Conservation (phyloP, 495 filamentous ascomycete species). For the Massariosphaeria phaeospora region DNA sequence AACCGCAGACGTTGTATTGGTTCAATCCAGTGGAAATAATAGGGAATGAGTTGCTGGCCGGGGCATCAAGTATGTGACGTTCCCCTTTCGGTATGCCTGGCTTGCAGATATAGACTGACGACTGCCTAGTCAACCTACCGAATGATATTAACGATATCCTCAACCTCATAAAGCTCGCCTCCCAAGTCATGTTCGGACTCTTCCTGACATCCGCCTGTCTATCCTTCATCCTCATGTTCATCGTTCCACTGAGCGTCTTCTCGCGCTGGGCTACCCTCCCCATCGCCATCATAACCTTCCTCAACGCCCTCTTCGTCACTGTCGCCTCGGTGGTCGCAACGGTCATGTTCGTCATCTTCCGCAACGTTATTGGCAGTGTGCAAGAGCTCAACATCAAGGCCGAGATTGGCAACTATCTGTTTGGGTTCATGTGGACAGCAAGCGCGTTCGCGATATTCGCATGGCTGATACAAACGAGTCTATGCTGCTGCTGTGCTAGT, state of each 20-base stretch:
- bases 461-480: slow-evolving; percentile 64
- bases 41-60: slow-evolving; percentile 67
- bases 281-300: slow-evolving; percentile 56
- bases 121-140: slow-evolving; percentile 63
- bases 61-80: slow-evolving; percentile 62
- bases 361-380: slow-evolving; percentile 59
- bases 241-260: slow-evolving; percentile 53
- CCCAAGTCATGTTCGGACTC: slow-evolving; percentile 84
- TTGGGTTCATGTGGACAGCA: slow-evolving; percentile 86
- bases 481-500: slow-evolving; percentile 69
- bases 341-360: slow-evolving; percentile 74
- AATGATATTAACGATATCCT: slow-evolving; percentile 65
- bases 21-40: slow-evolving; percentile 86
- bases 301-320: slow-evolving; percentile 60
- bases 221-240: slow-evolving; percentile 62
- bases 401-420: slow-evolving; percentile 66
- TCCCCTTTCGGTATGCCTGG: background rate
- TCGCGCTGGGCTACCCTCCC: slow-evolving; percentile 52
- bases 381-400: slow-evolving; percentile 70
- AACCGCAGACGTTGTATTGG: slow-evolving; percentile 67
- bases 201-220: slow-evolving; percentile 68
- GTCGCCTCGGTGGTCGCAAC: slow-evolving; percentile 70
- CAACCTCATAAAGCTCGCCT: slow-evolving; percentile 67
- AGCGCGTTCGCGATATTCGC: slow-evolving; percentile 59
- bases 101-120: slow-evolving; percentile 32